Conservation (phyloP, 805 yeast species). For the Ogataea polymorpha region DNA sequence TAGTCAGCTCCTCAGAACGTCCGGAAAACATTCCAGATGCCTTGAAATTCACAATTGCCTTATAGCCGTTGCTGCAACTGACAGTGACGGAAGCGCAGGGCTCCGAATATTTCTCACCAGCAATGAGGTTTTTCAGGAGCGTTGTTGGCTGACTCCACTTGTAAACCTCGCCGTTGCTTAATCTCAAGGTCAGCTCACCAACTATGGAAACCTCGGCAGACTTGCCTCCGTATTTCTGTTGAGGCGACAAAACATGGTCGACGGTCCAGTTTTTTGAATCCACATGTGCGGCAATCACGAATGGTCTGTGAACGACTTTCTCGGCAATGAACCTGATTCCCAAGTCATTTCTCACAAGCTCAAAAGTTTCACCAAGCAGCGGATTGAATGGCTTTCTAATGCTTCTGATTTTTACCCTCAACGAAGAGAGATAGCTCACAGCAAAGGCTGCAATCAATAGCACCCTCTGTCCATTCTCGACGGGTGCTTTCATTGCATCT, state of each 20-base stretch:
- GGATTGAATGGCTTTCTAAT: constrained; percentile 94
- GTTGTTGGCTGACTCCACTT: constrained; percentile 84
- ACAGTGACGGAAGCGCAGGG: constrained; percentile 71
- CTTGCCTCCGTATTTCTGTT: constrained; percentile 94
- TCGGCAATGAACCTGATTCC: constrained; percentile 76
- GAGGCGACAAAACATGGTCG: constrained; percentile 65
- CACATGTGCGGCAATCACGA: constrained; percentile 74
- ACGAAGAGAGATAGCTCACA: constrained; percentile 64
- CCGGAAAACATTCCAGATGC: constrained; percentile 83
- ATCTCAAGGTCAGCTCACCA: constrained; percentile 61
- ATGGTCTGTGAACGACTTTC: constrained; percentile 86
- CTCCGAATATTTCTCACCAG: constrained; percentile 93
- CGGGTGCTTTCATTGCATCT: constrained; percentile 49
- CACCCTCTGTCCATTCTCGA: constrained; percentile 54
- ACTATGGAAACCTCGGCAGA: constrained; percentile 76
- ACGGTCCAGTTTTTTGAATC: constrained; percentile 70
- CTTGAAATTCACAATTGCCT: constrained; percentile 68
- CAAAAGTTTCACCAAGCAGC: constrained; percentile 88
- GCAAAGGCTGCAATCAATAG: constrained; percentile 81
- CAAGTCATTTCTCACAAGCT: constrained; percentile 78
- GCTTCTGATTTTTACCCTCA: constrained; percentile 71
- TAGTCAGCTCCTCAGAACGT: constrained; percentile 66
- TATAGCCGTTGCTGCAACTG: constrained; percentile 63
- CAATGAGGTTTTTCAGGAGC: constrained; percentile 78
- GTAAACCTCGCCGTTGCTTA: constrained; percentile 65